Conservation (phyloP, 352 stramenopile species). For the Phytophthora multivora region DNA sequence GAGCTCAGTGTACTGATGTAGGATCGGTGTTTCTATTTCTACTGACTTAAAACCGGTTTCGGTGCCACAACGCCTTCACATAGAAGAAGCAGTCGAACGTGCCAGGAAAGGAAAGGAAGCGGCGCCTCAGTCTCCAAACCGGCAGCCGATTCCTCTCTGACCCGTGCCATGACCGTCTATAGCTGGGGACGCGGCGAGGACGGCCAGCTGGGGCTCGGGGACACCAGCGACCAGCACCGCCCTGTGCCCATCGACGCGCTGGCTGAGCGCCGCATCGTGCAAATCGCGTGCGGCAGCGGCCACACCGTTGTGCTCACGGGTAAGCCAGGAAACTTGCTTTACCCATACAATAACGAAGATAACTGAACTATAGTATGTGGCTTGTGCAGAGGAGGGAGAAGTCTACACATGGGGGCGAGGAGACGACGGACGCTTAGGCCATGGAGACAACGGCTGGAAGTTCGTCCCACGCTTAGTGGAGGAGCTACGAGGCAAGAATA, state of each 20-base stretch:
- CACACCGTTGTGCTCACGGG: conserved; percentile 90
- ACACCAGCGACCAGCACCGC: conserved; percentile 88
- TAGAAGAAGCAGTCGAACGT: conserved; percentile 5
- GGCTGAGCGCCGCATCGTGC: conserved; percentile 80
- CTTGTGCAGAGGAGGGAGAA: conserved; percentile 66
- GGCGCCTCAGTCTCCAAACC: conserved; percentile 16
- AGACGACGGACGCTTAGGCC: conserved; percentile 89
- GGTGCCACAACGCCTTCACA: background rate
- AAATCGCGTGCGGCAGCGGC: conserved; percentile 89
- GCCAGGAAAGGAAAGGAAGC: conserved; percentile 14
- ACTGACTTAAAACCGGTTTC: background rate
- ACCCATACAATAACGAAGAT: conserved; percentile 4
- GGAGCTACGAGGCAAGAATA: conserved; percentile 89
- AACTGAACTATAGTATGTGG: background rate
- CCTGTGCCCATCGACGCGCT: conserved; percentile 86
- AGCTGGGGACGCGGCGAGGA: conserved; percentile 90
- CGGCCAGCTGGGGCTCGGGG: conserved; percentile 82
- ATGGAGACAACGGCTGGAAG: conserved; percentile 96
- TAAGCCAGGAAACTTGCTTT: conserved; percentile 5
- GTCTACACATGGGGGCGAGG: conserved; percentile 92
- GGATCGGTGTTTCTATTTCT: background rate
- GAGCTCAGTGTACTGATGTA: too few relatives aligned
- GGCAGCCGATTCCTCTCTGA: conserved; percentile 1
- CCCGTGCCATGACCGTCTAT: conserved; percentile 64
- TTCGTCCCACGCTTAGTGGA: conserved; percentile 95